These are phyloP conservation scores for Exophiala sp. DNA, from an alignment of 2,329 filamentous ascomycete species.

Conservation along the genomic window DNA sequence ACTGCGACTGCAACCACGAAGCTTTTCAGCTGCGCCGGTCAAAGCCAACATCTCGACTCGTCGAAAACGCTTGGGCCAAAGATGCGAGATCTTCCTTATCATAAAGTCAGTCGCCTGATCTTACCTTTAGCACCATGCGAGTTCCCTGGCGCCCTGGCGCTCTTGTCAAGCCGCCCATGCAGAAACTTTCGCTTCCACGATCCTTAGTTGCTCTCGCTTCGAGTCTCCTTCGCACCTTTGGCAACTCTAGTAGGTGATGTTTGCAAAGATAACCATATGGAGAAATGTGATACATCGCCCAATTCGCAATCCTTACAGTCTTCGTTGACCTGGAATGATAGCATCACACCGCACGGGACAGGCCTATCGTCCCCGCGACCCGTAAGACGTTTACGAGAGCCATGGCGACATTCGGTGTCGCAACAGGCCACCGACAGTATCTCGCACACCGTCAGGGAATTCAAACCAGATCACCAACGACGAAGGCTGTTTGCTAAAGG, in stretches of 20 bases:
- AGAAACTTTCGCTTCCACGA: not conserved
- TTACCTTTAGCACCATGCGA: too few species aligned
- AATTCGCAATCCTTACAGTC: not conserved
- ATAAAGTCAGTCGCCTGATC: not conserved
- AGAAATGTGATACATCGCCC: slow-evolving; percentile 5
- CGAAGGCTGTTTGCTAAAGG: slow-evolving; percentile 18
- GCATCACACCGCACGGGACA: not conserved
- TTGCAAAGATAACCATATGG: not conserved
- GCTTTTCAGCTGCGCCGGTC: too few species aligned
- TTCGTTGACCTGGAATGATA: slow-evolving; percentile 3
- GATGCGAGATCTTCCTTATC: not conserved
- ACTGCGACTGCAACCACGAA: not conserved
- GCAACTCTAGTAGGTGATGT: too few species aligned
- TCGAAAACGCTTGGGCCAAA: not conserved
- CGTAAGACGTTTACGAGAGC: slow-evolving; percentile 13
- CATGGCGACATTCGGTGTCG: slow-evolving; percentile 26
- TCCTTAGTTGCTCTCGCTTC: not conserved
- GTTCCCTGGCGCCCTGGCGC: too few species aligned
- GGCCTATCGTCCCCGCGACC: slow-evolving; percentile 1
- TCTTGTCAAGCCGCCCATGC: not conserved
- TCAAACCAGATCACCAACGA: slow-evolving; percentile 23
- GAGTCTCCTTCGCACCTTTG: too few species aligned
- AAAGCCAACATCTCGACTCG: too few species aligned
- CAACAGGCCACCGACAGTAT: not conserved
- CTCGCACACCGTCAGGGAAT: slow-evolving; percentile 21